Evolutionary conservation across 306 rosid species (phyloP), one percentile per base, ranked within the genome.

Genomic region (Malus sylvestris): DNA sequence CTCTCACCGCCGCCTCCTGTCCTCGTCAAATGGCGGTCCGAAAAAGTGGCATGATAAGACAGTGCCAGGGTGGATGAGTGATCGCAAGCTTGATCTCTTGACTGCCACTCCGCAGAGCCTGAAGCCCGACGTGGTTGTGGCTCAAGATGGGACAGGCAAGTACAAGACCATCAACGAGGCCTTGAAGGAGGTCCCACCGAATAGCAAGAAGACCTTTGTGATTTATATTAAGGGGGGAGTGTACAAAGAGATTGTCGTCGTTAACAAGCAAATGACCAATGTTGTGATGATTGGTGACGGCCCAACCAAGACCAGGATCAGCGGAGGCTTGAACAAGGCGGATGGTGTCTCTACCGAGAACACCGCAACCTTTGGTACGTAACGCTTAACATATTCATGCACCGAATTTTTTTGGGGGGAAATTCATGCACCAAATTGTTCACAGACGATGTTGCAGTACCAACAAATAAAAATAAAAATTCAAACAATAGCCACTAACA

Each of bases 251-350:
- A 14, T 22, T 23, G 89, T 90, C 3, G 16, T n/a, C 4, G 1
- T 94, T 6, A 42, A 38, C 4, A 79, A 66, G 75, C 0, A 1
- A 1, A 86, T 83, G 93, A 81, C 80, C 11, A 38, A 69, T 69
- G 84, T 94, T 33, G 76, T 83, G 22, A 60, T 94, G 76, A 66
- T 88, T 16, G 98, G 96, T 18, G 98, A 94, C 70, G 98, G 98
- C n/a, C 91, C 97, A 3, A 77, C 82, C 4, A 87, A 83, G 71
- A 86, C 97, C 49, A 88, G 3, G 69, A 81, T 94, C 89, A 81
- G 85, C 2, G 87, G 82, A 2, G 78, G 40, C 62, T 57, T 46
- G 49, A 90, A 83, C 82, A 83, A 19, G 20, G 19, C 8, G 0
- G 91, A 85, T 23, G 97, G 97, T 40, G 2, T 33, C 29, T 52